These are phyloP conservation scores for Morella rubra DNA, from an alignment of 306 rosid genomes.

Conservation along the genomic window DNA sequence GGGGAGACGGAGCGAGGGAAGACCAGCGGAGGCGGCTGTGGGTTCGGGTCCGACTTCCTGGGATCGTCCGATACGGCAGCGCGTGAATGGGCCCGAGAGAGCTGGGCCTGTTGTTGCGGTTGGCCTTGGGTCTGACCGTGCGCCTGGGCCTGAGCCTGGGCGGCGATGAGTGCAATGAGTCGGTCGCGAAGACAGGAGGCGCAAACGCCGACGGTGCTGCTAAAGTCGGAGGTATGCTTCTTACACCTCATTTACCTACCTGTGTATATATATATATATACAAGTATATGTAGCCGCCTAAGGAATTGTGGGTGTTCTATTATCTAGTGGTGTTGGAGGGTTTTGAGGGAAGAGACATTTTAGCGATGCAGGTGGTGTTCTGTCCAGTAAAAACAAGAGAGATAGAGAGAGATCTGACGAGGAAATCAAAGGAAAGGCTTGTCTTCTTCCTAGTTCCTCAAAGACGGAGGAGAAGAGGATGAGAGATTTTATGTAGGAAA, in stretches of 20 bases:
- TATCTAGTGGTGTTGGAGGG: neutral
- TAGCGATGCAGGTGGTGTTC: neutral
- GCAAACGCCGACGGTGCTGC: conserved; percentile 77
- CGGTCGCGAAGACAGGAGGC: conserved; percentile 89
- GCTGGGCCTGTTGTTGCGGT: conserved; percentile 6
- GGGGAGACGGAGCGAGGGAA: conserved; percentile 96
- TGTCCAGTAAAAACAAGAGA: neutral
- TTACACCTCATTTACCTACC: conserved; percentile 75
- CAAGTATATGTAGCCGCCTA: neutral
- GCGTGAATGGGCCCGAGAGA: conserved; percentile 40
- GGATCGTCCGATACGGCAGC: conserved; percentile 31
- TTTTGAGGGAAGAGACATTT: conserved; percentile 11
- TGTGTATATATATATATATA: neutral
- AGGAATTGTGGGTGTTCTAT: conserved; percentile 13
- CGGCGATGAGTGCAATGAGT: conserved; percentile 47
- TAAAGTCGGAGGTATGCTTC: conserved; percentile 60
- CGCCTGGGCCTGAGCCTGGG: conserved; percentile 53
- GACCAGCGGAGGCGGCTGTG: conserved; percentile 38
- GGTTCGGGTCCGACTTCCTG: conserved; percentile 44
- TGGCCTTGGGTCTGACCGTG: conserved; percentile 37
- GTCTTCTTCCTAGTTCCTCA: conserved; percentile 34
- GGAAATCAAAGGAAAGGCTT: conserved; percentile 28
- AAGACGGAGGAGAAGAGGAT: conserved; percentile 19
- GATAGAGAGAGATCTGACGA: conserved; percentile 34
- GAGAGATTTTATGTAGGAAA: conserved; percentile 33